These are phyloP conservation scores for Rubroboletus satanas DNA, from an alignment of 768 basidiomycete species.

Conservation along the genomic window DNA sequence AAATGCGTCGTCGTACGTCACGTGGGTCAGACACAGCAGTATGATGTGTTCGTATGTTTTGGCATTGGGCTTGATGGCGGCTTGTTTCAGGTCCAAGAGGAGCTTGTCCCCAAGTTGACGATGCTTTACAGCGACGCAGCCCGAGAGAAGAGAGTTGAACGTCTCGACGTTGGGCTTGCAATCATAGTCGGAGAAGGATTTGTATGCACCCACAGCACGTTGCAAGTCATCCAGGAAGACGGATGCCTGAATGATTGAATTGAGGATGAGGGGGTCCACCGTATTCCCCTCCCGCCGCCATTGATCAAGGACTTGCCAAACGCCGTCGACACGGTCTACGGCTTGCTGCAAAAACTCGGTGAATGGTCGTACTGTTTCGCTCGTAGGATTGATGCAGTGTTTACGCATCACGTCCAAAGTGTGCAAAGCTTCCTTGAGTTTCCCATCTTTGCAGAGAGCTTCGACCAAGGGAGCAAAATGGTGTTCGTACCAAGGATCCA, in stretches of 20 bases:
- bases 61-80: constrained; percentile 50
- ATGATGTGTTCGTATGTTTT: constrained; percentile 68
- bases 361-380: constrained; percentile 53
- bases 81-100: constrained; percentile 60
- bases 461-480: constrained; percentile 79
- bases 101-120: constrained; percentile 66
- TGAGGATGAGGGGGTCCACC: constrained; percentile 59
- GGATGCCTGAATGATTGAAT: constrained; percentile 63
- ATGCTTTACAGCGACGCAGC: constrained; percentile 56
- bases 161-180: constrained; percentile 58
- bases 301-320: constrained; percentile 62
- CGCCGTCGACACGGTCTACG: constrained; percentile 54
- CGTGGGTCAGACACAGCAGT: constrained; percentile 63
- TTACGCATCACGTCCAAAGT: constrained; percentile 58
- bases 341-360: constrained; percentile 43
- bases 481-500: constrained; percentile 55
- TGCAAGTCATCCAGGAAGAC: constrained; percentile 61
- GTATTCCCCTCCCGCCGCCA: constrained; percentile 49
- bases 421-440: constrained; percentile 60
- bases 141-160: constrained; percentile 66
- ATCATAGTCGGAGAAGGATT: constrained; percentile 51
- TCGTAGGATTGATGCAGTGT: constrained; percentile 45
- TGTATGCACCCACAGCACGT: constrained; percentile 76
- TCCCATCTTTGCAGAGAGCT: constrained; percentile 55
- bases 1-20: constrained; percentile 81